Percentiles rank a stretch among this genome's conserved stretches.
Conservation (phyloP, 78 protist genomes). For the Dictyostelium firmibasis region DNA sequence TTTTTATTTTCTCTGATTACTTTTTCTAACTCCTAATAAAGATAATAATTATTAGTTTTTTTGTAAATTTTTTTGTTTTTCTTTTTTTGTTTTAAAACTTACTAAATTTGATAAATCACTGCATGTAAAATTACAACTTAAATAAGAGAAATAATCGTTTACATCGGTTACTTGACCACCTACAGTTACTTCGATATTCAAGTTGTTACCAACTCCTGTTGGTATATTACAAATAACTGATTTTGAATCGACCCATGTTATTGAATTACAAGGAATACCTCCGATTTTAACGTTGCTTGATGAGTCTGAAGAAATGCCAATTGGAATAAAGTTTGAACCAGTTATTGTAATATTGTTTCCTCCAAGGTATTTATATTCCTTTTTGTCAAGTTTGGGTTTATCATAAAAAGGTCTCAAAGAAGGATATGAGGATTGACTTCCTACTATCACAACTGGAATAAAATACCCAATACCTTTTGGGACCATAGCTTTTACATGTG, state of each 20-base stretch:
- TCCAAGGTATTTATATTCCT: not conserved
- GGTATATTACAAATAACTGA: slow-evolving; percentile 24
- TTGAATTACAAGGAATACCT: not conserved
- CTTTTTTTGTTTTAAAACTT: not conserved
- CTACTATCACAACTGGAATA: not conserved
- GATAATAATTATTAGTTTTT: no score
- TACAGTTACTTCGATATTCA: not conserved
- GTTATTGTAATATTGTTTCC: not conserved
- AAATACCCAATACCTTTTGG: no score
- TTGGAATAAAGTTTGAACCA: slow-evolving; percentile 36
- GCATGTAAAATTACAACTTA: not conserved
- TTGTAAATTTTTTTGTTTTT: no score
- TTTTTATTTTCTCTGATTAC: not conserved
- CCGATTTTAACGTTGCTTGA: not conserved
- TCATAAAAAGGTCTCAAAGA: not conserved
- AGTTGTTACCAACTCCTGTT: not conserved
- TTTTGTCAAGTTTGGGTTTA: not conserved
- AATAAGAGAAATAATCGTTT: not conserved
- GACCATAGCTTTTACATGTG: no score
- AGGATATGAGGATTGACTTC: not conserved
- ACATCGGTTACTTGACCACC: not conserved
- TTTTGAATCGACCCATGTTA: slow-evolving; percentile 10
- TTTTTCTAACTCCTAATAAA: not conserved
- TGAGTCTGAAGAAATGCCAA: not conserved
- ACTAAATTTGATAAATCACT: not conserved